Conservation (phyloP, 2,329 filamentous ascomycete species). For the Ophiostoma sp. region DNA sequence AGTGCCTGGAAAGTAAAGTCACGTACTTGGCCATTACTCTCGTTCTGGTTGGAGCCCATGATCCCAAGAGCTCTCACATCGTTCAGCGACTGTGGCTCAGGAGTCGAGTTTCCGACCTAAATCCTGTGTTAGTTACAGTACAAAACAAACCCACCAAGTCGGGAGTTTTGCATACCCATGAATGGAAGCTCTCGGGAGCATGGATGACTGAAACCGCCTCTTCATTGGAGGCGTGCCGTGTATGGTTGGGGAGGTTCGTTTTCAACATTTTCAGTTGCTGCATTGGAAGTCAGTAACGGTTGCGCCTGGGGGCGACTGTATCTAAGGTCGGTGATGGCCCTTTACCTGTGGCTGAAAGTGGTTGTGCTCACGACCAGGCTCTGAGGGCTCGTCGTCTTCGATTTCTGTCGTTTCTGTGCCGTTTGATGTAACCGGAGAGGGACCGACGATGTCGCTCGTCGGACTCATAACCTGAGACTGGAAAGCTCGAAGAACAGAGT, state of each 20-base stretch:
- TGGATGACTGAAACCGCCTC: slow-evolving; percentile 90
- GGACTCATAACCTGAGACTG: slow-evolving; percentile 61
- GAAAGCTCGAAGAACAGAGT: slow-evolving; percentile 49
- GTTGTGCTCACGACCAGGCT: neutral
- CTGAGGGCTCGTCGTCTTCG: slow-evolving; percentile 63
- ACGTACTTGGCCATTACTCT: slow-evolving; percentile 42
- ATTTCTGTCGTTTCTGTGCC: slow-evolving; percentile 82
- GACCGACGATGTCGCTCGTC: slow-evolving; percentile 70
- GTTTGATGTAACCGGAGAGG: slow-evolving; percentile 82
- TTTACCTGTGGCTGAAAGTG: slow-evolving; percentile 41
- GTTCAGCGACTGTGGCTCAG: slow-evolving; percentile 17
- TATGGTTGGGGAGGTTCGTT: slow-evolving; percentile 58
- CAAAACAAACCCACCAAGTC: too few species aligned
- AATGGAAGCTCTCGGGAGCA: slow-evolving; percentile 77
- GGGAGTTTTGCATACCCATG: slow-evolving; percentile 61
- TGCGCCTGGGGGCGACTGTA: too few species aligned
- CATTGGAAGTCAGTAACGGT: neutral
- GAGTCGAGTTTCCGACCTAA: slow-evolving; percentile 20
- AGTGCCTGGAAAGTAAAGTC: neutral
- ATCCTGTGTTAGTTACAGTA: neutral
- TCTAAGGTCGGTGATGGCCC: too few species aligned
- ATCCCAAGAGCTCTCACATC: slow-evolving; percentile 38
- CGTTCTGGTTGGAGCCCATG: slow-evolving; percentile 39
- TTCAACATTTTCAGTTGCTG: slow-evolving; percentile 53
- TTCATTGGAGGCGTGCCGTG: slow-evolving; percentile 65